These are phyloP conservation scores for Colletotrichum costaricense DNA, from an alignment of 2,329 filamentous ascomycete genomes.

Conservation along the genomic window DNA sequence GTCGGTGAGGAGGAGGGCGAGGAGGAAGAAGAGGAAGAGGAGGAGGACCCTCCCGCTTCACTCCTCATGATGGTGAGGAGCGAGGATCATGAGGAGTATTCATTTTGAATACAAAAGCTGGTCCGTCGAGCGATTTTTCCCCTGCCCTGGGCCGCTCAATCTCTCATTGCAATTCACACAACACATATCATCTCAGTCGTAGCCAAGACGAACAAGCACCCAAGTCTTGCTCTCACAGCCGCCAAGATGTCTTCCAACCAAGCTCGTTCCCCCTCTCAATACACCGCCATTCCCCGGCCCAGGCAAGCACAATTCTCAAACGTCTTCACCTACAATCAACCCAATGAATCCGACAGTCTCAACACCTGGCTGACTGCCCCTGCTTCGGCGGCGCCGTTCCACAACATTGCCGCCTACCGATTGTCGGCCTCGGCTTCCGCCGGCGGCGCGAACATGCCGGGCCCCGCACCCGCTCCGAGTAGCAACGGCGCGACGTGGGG, in stretches of 20 bases:
- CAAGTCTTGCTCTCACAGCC: neutral
- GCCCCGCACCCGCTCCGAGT: slow-evolving; percentile 1
- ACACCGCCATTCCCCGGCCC: slow-evolving; percentile 5
- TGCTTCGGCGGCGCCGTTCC: neutral
- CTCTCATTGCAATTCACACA: neutral
- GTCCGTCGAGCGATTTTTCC: neutral
- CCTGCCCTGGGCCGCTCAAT: neutral
- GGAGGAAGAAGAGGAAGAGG: slow-evolving; percentile 1
- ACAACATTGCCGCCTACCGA: slow-evolving; percentile 8
- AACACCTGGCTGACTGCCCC: slow-evolving; percentile 19
- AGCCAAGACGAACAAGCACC: neutral
- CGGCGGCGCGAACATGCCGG: neutral
- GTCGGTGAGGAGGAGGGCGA: neutral
- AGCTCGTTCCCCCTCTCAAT: neutral
- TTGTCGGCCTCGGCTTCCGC: neutral
- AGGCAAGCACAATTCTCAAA: neutral
- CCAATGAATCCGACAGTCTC: neutral
- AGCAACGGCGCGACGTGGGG: slow-evolving; percentile 17
- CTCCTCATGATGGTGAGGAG: neutral
- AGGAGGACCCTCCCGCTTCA: neutral
- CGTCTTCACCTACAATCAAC: neutral
- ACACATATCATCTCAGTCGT: neutral
- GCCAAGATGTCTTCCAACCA: slow-evolving; percentile 13
- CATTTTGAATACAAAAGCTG: neutral
- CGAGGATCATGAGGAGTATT: neutral